Percentiles rank a stretch among this genome's conserved stretches.
These are phyloP conservation scores for Solanum dulcamara DNA, from an alignment of 257 asterid genomes.

Conservation along the genomic window DNA sequence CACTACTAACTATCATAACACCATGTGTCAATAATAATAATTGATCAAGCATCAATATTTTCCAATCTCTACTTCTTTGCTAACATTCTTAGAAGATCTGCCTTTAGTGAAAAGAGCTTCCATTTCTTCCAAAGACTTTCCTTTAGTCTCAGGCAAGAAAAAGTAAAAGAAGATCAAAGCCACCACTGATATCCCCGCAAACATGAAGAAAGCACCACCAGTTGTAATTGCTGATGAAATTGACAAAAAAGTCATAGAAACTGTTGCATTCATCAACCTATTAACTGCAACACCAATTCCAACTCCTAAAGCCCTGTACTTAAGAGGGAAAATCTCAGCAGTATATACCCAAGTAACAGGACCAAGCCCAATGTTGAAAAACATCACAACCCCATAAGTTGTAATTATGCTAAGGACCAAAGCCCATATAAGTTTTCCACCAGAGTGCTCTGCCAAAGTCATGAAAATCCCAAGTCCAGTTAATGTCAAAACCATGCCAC, in stretches of 20 bases:
- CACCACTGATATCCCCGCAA: constrained; percentile 26
- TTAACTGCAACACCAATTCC: constrained; percentile 55
- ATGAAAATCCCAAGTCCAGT: constrained; percentile 45
- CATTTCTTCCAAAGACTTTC: constrained; percentile 61
- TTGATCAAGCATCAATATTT: not conserved
- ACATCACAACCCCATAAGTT: constrained; percentile 36
- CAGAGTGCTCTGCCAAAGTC: constrained; percentile 34
- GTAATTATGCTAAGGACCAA: constrained; percentile 41
- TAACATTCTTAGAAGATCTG: not conserved
- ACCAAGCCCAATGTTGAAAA: constrained; percentile 60
- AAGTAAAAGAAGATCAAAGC: constrained; percentile 52
- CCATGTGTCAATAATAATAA: no score
- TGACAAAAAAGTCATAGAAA: constrained; percentile 55
- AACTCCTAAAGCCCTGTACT: constrained; percentile 52
- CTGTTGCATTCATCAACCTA: constrained; percentile 59
- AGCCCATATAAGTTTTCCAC: constrained; percentile 28
- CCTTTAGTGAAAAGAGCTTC: constrained; percentile 31
- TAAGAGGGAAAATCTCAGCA: constrained; percentile 55
- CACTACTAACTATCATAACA: no score
- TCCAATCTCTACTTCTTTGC: not conserved
- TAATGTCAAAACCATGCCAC: constrained; percentile 47
- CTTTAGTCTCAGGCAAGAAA: constrained; percentile 64
- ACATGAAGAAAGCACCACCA: constrained; percentile 59
- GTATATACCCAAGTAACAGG: constrained; percentile 87
- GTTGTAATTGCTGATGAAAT: constrained; percentile 38